Base-by-base conservation (phyloP, 495 filamentous ascomycete species). In the Hypoxylon crocopeplum region DNA sequence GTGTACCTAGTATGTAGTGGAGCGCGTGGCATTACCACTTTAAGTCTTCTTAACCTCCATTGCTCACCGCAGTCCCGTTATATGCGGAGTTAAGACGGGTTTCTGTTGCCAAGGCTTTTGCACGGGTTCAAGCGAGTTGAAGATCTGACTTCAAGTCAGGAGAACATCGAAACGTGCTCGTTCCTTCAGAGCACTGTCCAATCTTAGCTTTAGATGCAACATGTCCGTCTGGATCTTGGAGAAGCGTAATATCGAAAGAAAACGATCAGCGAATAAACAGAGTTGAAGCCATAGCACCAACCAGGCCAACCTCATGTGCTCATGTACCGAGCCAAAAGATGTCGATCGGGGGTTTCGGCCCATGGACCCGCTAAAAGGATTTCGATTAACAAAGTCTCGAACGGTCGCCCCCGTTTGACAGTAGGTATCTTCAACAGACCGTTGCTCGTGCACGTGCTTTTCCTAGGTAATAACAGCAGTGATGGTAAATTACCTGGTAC, bases 311-410 rank as follows among this genome's bases (percentile, higher is more conserved):
- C n/a, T n/a, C n/a, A n/a, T n/a, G n/a, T n/a, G n/a, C n/a, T n/a
- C n/a, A n/a, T n/a, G 47, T 50, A 27, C 34, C 61, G 61, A 64
- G 42, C 61, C 61, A 64, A 55, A 64, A 41, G 38, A 46, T 41
- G 61, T 17, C 33, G 50, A 64, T 64, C 61, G 54, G 55, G 42
- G 61, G 61, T 64, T 64, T 64, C 61, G 61, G 61, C 54, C 61
- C 61, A 64, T 59, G 20, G 61, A 41, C 55, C 61, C 61, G 61
- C 61, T 45, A 50, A 50, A 59, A 55, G 32, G 25, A 22, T 49
- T 55, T 46, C 36, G 32, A 58, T 55, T 58, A 54, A 32, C 30
- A 45, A 38, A 36, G 32, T 56, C 39, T 62, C 51, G 45, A 62
- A 47, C 46, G 33, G 46, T 48, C 46, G 39, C 16, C 15, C 39